A percentile compares a stretch with the other conserved stretches of the same genome.
Evolutionary conservation across 345 rosid genomes (phyloP).

Genomic region (Sonneratia alba): DNA sequence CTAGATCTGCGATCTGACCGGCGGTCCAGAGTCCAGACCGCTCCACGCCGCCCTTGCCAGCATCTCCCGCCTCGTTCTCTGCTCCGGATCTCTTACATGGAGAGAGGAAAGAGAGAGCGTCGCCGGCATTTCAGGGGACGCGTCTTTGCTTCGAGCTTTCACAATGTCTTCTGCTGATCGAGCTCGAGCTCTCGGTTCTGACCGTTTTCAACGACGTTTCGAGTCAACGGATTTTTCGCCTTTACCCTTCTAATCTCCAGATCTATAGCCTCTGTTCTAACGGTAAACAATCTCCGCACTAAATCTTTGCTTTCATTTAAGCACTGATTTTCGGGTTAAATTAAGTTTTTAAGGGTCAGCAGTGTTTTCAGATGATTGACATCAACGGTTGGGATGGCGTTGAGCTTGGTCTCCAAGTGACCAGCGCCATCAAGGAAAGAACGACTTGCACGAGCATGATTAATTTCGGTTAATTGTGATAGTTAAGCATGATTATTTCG

Average conservation of each 20-base stretch:
- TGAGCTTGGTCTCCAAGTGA: neutral
- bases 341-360: neutral
- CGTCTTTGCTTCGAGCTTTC: neutral
- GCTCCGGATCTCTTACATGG: neutral
- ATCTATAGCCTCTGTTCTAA: slow-evolving; percentile 3
- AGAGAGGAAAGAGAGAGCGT: neutral
- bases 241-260: neutral
- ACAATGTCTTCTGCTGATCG: neutral
- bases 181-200: slow-evolving; percentile 1
- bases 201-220: neutral
- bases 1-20: neutral
- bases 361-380: neutral
- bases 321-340: neutral
- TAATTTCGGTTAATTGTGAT: neutral
- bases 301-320: neutral
- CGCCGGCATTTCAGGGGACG: neutral
- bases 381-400: slow-evolving; percentile 6
- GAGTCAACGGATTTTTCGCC: slow-evolving; percentile 5
- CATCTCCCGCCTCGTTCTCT: neutral
- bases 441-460: neutral
- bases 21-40: neutral
- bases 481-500: neutral
- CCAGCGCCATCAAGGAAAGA: neutral
- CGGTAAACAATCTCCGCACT: slow-evolving; percentile 1
- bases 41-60: neutral